Evolutionary conservation across 2,329 filamentous ascomycete species (phyloP), one percentile per base, ranked within the genome.

Genomic region (Microsporum canis): DNA sequence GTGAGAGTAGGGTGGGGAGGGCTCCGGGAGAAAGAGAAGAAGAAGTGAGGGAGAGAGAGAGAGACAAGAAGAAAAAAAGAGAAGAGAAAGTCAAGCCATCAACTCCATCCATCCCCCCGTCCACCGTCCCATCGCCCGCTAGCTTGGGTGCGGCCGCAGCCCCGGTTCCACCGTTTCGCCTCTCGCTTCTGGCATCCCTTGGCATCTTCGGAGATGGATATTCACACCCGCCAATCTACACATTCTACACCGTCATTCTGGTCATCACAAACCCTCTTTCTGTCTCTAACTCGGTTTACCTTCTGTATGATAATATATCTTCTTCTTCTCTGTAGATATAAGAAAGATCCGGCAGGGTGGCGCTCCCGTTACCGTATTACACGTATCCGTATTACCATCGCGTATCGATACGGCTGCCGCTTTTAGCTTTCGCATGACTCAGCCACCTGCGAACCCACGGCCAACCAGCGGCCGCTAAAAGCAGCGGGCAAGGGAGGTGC

Each of bases 91-190:
- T 47, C 43, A 3, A 23, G 4, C 43, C 17, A 17, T 6, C 43
- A 8, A 17, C 43, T 17, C 12, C 5, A 5, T 47, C n/a, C 43
- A 5, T 27, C 17, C 17, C 7, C 1, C n/a, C 49, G 29, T n/a
- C 49, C 29, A n/a, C 49, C 49, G 23, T 55, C 49, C 49, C 49
- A 55, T 55, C 49, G 29, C 33, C 49, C 49, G 29, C 49, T 55
- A 55, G 49, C 49, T 31, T 55, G 49, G 49, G 49, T 47, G 43
- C 43, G 43, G 43, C 43, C 43, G 43, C 43, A 47, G 43, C 43
- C 43, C 43, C 31, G 49, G 49, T 55, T 55, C 49, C 49, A 55
- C 49, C 49, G 49, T 55, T 55, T 55, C 49, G 49, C 49, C 49
- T 55, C 49, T 55, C 49, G 49, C 49, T 55, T 55, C 49, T 55